These are phyloP conservation scores for Elsinoe batatas DNA, from an alignment of 2,329 filamentous ascomycete species.

Conservation along the genomic window DNA sequence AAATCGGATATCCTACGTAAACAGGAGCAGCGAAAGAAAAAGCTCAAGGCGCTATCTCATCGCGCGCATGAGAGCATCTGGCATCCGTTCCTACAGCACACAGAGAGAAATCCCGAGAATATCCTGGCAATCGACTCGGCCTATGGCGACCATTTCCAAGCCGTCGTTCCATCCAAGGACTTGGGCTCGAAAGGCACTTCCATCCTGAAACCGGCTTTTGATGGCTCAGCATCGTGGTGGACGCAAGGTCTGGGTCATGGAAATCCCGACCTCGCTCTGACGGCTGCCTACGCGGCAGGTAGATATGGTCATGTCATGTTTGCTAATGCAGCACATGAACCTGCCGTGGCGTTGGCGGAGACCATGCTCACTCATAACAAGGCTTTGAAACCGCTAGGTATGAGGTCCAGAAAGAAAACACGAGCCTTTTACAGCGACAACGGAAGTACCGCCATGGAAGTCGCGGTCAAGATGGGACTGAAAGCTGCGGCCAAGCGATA, in stretches of 20 bases:
- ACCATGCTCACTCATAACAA: constrained; percentile 48
- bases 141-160: constrained; percentile 68
- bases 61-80: constrained; percentile 59
- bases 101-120: constrained; percentile 47
- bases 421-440: constrained; percentile 80
- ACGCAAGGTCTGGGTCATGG: constrained; percentile 79
- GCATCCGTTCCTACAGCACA: constrained; percentile 83
- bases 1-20: constrained; percentile 43
- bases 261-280: constrained; percentile 59
- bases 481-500: constrained; percentile 59
- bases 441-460: constrained; percentile 72
- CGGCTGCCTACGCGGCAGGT: constrained; percentile 71
- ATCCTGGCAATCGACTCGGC: constrained; percentile 74
- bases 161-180: constrained; percentile 24
- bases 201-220: constrained; percentile 56
- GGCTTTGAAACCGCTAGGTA: neutral
- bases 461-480: constrained; percentile 76
- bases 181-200: constrained; percentile 21
- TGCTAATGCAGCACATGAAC: constrained; percentile 67
- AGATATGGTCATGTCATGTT: constrained; percentile 88
- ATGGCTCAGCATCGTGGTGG: constrained; percentile 86
- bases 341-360: constrained; percentile 60
- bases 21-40: constrained; percentile 47
- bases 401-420: constrained; percentile 40
- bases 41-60: constrained; percentile 51